phyloP scores from a whole-genome alignment of 1,139 yeast species.

The Candida tetrigidarum region DNA sequence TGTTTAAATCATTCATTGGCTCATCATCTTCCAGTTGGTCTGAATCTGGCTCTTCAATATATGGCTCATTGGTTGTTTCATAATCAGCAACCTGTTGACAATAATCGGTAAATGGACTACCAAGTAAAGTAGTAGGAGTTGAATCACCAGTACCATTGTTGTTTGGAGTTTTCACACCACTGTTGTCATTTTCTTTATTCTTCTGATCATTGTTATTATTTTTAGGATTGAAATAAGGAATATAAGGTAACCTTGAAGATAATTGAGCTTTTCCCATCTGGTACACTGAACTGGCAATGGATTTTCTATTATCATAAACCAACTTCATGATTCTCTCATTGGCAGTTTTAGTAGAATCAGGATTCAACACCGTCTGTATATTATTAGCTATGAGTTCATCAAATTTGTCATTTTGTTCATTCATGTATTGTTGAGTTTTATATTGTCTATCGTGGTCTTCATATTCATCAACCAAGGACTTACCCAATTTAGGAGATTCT shows the following conservation, averaged over 20 bases:
- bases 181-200: slow-evolving; percentile 8
- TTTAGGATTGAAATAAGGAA: slow-evolving; percentile 15
- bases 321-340: slow-evolving; percentile 12
- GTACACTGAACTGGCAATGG: slow-evolving; percentile 13
- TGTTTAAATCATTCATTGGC: slow-evolving; percentile 15
- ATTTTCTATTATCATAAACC: slow-evolving; percentile 14
- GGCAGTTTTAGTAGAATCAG: slow-evolving; percentile 17
- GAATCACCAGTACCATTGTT: slow-evolving; percentile 4
- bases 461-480: neutral
- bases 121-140: slow-evolving; percentile 6
- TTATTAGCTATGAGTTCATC: slow-evolving; percentile 40
- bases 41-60: slow-evolving; percentile 4
- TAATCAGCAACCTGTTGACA: slow-evolving; percentile 1
- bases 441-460: slow-evolving; percentile 7
- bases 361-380: slow-evolving; percentile 29
- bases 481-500: neutral
- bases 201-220: slow-evolving; percentile 9
- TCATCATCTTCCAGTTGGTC: slow-evolving; percentile 16
- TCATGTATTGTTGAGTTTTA: slow-evolving; percentile 30
- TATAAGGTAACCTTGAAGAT: slow-evolving; percentile 13
- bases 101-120: slow-evolving; percentile 9
- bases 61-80: slow-evolving; percentile 2
- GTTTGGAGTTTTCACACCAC: neutral
- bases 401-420: slow-evolving; percentile 44
- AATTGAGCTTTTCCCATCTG: slow-evolving; percentile 15